These are phyloP conservation scores for Chrysanthemum makinoi DNA, from an alignment of 129 eudicot genomes.

Conservation along the genomic window DNA sequence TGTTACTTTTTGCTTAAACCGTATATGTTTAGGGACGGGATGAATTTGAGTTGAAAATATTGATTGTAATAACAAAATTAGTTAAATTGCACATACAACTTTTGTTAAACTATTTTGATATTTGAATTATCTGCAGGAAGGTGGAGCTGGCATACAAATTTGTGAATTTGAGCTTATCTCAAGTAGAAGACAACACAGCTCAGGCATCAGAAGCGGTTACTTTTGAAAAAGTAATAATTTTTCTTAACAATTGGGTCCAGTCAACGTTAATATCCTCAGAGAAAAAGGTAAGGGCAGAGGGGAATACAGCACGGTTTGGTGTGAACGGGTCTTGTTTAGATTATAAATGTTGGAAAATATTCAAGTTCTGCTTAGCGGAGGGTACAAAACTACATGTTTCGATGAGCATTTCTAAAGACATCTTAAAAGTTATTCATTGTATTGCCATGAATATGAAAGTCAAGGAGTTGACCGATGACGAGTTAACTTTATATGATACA, in stretches of 20 bases:
- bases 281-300: constrained; percentile 50
- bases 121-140: constrained; percentile 52
- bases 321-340: constrained; percentile 55
- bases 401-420: constrained; percentile 51
- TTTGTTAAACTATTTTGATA: background rate
- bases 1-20: no score
- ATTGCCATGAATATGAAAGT: constrained; percentile 38
- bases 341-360: constrained; percentile 74
- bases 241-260: constrained; percentile 77
- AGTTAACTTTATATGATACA: constrained; percentile 35
- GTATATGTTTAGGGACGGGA: no score
- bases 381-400: constrained; percentile 42
- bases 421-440: constrained; percentile 65
- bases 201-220: constrained; percentile 45
- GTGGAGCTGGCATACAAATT: constrained; percentile 61
- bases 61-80: no score
- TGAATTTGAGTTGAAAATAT: no score
- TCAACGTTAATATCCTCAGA: constrained; percentile 68
- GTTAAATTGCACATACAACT: background rate
- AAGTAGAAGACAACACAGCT: constrained; percentile 37
- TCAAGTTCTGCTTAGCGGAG: constrained; percentile 70
- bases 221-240: constrained; percentile 48
- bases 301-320: constrained; percentile 30
- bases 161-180: constrained; percentile 43
- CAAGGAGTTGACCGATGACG: constrained; percentile 27